Conservation (phyloP, 2,329 filamentous ascomycete species). For the Sporothrix euskadiensis region DNA sequence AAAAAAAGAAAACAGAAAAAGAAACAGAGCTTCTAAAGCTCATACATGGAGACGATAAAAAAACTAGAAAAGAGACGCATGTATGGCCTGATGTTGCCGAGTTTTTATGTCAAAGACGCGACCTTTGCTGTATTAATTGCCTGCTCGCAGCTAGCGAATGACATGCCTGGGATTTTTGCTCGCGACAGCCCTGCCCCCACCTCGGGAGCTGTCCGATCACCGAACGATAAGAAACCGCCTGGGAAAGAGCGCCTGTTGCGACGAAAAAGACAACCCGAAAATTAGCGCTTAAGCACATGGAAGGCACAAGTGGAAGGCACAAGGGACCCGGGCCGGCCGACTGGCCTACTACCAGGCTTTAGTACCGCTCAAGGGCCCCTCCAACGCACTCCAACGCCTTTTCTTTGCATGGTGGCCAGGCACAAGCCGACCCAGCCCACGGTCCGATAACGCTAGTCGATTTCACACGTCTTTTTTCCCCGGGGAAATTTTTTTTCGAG, state of each 20-base stretch:
- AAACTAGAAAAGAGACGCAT: background rate
- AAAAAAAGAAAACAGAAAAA: too few relatives aligned
- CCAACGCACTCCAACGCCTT: background rate
- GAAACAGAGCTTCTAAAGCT: background rate
- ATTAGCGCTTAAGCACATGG: background rate
- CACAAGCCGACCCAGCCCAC: constrained; percentile 16
- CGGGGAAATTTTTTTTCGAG: constrained; percentile 29
- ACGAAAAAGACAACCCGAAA: background rate
- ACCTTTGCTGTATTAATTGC: background rate
- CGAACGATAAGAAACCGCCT: background rate
- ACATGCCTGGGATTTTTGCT: background rate
- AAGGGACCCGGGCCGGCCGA: background rate
- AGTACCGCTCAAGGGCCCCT: background rate
- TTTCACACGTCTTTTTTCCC: constrained; percentile 19
- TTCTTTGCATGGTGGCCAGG: background rate
- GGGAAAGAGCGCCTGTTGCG: background rate
- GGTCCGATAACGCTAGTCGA: constrained; percentile 29
- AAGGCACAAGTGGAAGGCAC: background rate
- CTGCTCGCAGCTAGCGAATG: constrained; percentile 7
- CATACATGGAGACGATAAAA: background rate
- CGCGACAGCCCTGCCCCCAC: background rate
- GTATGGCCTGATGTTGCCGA: background rate
- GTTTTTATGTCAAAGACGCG: background rate
- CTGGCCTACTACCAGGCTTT: background rate
- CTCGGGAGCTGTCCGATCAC: background rate